Conservation (phyloP, 768 basidiomycete species). For the Pulveroboletus ravenelii region DNA sequence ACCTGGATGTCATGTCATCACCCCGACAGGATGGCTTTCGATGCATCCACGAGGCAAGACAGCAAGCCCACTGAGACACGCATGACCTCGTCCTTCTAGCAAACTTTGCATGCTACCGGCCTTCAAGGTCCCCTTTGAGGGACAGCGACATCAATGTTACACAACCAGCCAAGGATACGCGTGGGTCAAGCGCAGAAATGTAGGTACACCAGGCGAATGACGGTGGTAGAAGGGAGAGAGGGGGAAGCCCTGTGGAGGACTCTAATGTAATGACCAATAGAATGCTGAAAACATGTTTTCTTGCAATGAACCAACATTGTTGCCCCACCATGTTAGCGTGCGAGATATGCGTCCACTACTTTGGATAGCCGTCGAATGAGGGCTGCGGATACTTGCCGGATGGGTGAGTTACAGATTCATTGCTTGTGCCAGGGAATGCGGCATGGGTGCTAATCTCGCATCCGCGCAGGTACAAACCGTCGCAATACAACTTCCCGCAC, state of each 20-base stretch:
- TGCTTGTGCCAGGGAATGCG: background rate
- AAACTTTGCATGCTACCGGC: background rate
- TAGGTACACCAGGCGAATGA: conserved; percentile 1
- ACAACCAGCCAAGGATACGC: background rate
- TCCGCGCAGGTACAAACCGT: conserved; percentile 86
- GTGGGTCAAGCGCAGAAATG: background rate
- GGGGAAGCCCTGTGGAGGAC: background rate
- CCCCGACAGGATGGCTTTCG: background rate
- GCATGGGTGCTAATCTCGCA: conserved; percentile 61
- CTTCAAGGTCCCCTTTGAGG: background rate
- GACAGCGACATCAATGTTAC: background rate
- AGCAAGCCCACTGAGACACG: background rate
- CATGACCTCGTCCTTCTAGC: background rate
- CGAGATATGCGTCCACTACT: background rate
- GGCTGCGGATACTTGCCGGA: background rate
- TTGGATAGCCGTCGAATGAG: background rate
- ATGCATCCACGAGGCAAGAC: background rate
- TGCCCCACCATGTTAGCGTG: background rate
- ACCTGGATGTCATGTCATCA: background rate
- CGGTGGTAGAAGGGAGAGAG: background rate
- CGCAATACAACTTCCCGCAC: conserved; percentile 81
- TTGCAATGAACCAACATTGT: background rate
- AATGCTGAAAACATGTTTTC: background rate
- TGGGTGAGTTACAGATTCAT: background rate
- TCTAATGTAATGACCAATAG: conserved; percentile 16